Base-by-base conservation (phyloP, 2,329 filamentous ascomycete genomes). In the Taxawa tesnikishii region DNA sequence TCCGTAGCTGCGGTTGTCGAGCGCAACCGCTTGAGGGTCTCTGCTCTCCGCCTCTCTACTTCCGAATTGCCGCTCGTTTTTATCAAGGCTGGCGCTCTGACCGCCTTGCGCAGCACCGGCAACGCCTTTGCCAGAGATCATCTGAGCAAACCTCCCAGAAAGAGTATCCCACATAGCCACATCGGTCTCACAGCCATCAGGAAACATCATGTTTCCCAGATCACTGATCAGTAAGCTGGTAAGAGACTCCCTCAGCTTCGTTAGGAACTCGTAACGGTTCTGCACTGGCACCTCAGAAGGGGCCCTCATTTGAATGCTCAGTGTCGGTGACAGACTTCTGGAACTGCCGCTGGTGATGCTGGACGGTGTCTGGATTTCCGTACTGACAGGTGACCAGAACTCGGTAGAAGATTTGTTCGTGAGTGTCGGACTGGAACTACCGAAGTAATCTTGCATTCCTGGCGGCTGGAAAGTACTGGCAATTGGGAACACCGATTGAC, bases 121-220 rank as follows among this genome's bases (percentile, higher is more conserved):
- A n/a, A n/a, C n/a, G n/a, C n/a, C n/a, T n/a, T n/a, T n/a, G 19
- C 19, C 5, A 14, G 27, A 29, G 27, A 29, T 29, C 5, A 15
- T 15, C 5, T 14, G 15, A 5, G 26, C 15, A 7, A 33, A 14
- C 14, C 26, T 15, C 10, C 27, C 16, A 18, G 30, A 29, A 14
- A 35, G 11, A 4, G 25, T 24, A 15, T 34, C 27, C n/a, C 28
- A 31, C 11, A 31, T 18, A 12, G 30, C 36, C n/a, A 30, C 12
- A 53, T 96, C 90, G 1, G 88, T 96, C 59, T 98, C 90, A 26
- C 85, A 93, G 3, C 90, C 90, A 31, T 73, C 73, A n/a, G 77
- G 75, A 54, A 92, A 90, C 2, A 94, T 79, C 17, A 83, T 72
- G 25, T 79, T 85, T 5, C 87, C 85, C 4, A 96, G 66, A 51